Base-by-base conservation (phyloP, 2,329 filamentous ascomycete species). In the Thermothelomyces thermophilus region DNA sequence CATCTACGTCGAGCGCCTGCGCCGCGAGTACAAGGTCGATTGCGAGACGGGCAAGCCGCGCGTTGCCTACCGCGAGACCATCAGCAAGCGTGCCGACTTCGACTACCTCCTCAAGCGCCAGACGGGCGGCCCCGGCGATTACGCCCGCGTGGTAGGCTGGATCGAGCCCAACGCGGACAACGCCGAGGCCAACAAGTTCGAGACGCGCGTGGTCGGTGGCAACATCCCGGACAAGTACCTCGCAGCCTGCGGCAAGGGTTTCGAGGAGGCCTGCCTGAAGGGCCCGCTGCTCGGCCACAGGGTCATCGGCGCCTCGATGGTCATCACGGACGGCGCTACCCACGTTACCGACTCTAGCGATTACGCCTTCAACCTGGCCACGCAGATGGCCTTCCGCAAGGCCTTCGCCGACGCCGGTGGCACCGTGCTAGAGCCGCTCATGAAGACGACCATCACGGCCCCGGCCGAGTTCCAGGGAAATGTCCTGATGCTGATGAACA, bases 321-420 rank as follows among this genome's bases (percentile, higher is more conserved):
- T 95, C 50, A 80, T 98, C 70, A 94, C 93, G 68, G 93, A 98
- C 62, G 93, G 93, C 69, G 89, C 90, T 22, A 98, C 90, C 10
- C 93, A 98, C 76, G 89, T 95, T 66, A 97, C 93, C 28, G 93
- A 98, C 75, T 97, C 93, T 13, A 95, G 87, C 26, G 93, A 98
- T 79, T 87, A 90, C 76, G 83, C 93, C 11, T 98, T 98, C 81
- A 94, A 86, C 70, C 85, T 84, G 60, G 91, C 93, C 11, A 95
- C 93, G 2, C 89, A 95, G 69, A 87, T 95, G 74, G 93, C 93
- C 22, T 98, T 98, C 83, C 83, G 87, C 60, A 95, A 96, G 72
- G 86, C 89, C 16, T 97, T 98, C 73, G 75, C 78, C 53, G 82
- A 87, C 11, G 88, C 85, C 30, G 80, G 83, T 46, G 90, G 91